phyloP scores from a whole-genome alignment of 1,284 basidiomycete species.

The Cerioporus squamosus region DNA sequence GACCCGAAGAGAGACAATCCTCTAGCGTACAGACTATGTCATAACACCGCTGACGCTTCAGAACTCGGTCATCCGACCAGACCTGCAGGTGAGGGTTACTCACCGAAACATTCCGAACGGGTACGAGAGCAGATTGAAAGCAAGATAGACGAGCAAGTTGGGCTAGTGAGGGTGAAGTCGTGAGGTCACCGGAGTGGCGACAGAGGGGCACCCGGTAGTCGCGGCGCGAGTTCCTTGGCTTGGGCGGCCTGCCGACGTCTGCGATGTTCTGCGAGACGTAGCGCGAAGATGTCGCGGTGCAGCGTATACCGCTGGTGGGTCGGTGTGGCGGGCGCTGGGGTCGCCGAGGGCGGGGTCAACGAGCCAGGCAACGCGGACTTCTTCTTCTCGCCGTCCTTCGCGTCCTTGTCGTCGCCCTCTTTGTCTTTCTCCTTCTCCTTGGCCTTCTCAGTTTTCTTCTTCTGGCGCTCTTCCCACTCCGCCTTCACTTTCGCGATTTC shows the following conservation, averaged over 20 bases:
- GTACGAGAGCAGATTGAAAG: conserved; percentile 4
- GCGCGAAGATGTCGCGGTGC: conserved; percentile 45
- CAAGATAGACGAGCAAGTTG: conserved; percentile 7
- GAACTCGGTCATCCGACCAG: conserved; percentile 13
- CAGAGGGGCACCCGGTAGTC: conserved; percentile 41
- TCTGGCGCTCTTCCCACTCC: conserved; percentile 78
- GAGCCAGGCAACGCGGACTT: conserved; percentile 24
- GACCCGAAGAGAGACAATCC: background rate
- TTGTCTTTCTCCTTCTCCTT: conserved; percentile 53
- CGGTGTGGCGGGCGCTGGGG: conserved; percentile 26
- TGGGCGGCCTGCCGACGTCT: conserved; percentile 40
- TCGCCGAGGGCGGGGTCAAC: conserved; percentile 19
- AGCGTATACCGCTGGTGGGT: conserved; percentile 43
- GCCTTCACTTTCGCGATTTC: conserved; percentile 76
- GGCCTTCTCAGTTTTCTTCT: conserved; percentile 54
- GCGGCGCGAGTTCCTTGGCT: conserved; percentile 43
- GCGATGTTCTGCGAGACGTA: conserved; percentile 45
- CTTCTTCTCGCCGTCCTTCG: conserved; percentile 17
- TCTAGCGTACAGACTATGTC: background rate
- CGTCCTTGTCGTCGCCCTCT: conserved; percentile 30
- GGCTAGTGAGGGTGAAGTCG: background rate
- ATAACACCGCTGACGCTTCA: background rate
- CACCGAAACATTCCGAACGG: conserved; percentile 10
- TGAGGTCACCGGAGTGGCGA: conserved; percentile 20
- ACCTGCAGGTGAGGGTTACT: conserved; percentile 14